Evolutionary conservation across 129 eudicot genomes (phyloP).

Genomic region (Lactuca sativa): DNA sequence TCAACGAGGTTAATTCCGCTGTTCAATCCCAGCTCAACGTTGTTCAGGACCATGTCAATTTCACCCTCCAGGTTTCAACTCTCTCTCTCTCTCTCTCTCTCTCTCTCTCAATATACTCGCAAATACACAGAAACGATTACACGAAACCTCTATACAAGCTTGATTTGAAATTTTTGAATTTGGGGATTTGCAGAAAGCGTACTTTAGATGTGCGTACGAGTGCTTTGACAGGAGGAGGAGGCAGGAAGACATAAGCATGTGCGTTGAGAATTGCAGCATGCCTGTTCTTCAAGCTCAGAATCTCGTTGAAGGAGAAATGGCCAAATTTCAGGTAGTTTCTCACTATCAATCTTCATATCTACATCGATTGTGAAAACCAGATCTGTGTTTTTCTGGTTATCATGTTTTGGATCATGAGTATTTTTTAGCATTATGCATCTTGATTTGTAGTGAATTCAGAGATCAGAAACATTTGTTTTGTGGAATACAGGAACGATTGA

Average conservation of each 20-base stretch:
- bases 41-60: slow-evolving; percentile 75
- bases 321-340: slow-evolving; percentile 72
- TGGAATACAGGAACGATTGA: slow-evolving; percentile 59
- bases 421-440: too few species aligned
- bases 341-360: background rate
- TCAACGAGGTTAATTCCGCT: slow-evolving; percentile 69
- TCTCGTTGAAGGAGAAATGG: slow-evolving; percentile 74
- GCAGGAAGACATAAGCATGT: slow-evolving; percentile 59
- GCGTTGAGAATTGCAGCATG: slow-evolving; percentile 85
- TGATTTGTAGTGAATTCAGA: too few species aligned
- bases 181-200: slow-evolving; percentile 57
- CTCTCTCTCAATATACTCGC: background rate
- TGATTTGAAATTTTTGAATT: slow-evolving; percentile 10
- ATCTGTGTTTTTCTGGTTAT: slow-evolving; percentile 1
- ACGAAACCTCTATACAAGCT: background rate
- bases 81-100: background rate
- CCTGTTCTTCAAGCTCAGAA: slow-evolving; percentile 82
- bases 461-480: background rate
- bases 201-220: slow-evolving; percentile 82
- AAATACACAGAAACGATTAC: background rate
- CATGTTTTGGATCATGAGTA: too few species aligned
- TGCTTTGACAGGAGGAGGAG: slow-evolving; percentile 79
- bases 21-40: slow-evolving; percentile 67
- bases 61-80: slow-evolving; percentile 77
- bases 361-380: background rate